phyloP scores from a whole-genome alignment of 208 protist genomes.

The Leishmania lainsoni region DNA sequence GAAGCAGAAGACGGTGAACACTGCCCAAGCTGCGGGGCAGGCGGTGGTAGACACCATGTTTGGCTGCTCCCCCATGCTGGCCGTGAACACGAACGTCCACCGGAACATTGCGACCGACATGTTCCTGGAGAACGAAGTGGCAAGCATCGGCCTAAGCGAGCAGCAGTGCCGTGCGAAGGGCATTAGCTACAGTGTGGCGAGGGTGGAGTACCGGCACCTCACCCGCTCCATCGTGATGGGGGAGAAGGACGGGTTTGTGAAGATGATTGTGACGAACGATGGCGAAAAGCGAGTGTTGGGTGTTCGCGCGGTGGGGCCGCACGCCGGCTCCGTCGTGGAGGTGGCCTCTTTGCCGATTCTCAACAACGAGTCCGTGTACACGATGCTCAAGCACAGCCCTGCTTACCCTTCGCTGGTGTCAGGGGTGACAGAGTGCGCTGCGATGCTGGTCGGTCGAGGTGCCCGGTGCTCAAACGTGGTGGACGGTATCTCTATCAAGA shows the following conservation, averaged over 20 bases:
- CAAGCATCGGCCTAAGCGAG: conserved; percentile 69
- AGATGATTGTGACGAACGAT: conserved; percentile 75
- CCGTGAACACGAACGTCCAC: conserved; percentile 22
- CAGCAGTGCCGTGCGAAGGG: conserved; percentile 49
- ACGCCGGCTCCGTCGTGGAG: conserved; percentile 70
- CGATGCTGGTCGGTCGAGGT: conserved; percentile 61
- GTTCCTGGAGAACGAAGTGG: conserved; percentile 72
- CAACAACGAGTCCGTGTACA: conserved; percentile 58
- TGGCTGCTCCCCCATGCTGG: conserved; percentile 30
- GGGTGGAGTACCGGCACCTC: conserved; percentile 41
- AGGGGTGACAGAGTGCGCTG: conserved; percentile 61
- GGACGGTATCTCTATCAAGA: conserved; percentile 33
- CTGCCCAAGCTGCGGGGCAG: conserved; percentile 50
- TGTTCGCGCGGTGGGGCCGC: conserved; percentile 58
- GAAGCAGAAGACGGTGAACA: conserved; percentile 40
- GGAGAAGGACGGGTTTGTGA: conserved; percentile 59
- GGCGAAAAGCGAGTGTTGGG: conserved; percentile 66
- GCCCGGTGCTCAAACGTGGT: conserved; percentile 41
- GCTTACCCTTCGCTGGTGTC: conserved; percentile 63
- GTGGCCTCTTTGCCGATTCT: conserved; percentile 64
- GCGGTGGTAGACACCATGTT: conserved; percentile 69
- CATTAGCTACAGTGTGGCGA: conserved; percentile 61
- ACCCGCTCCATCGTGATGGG: conserved; percentile 59
- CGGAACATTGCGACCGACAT: conserved; percentile 52
- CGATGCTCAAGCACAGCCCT: conserved; percentile 53